These are phyloP conservation scores for Euphorbia tirucalli DNA, from an alignment of 345 rosid genomes.

Conservation along the genomic window DNA sequence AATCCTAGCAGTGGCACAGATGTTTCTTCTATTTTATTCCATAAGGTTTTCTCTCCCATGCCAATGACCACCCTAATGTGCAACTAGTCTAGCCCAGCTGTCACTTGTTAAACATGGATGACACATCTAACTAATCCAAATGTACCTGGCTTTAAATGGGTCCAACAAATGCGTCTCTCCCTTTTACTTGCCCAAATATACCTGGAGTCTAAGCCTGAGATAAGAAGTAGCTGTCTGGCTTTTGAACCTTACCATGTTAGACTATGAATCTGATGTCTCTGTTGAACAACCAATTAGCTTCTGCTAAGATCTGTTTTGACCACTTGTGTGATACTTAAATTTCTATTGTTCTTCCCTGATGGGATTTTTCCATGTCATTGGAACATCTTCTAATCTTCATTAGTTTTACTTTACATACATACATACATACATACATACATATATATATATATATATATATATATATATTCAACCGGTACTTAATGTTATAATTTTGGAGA, in stretches of 20 bases:
- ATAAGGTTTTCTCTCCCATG: neutral
- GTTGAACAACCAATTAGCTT: neutral
- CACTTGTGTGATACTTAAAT: neutral
- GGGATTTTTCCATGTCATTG: neutral
- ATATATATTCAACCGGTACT: neutral
- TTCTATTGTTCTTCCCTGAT: neutral
- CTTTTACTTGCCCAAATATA: neutral
- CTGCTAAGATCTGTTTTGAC: neutral
- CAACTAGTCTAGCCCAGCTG: neutral
- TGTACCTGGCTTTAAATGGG: neutral
- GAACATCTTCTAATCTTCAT: neutral
- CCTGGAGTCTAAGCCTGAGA: neutral
- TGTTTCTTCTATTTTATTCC: neutral
- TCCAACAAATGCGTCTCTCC: neutral
- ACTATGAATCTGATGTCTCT: neutral
- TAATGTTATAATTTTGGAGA: neutral
- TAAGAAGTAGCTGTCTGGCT: neutral
- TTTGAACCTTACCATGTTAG: neutral
- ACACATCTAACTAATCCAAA: neutral
- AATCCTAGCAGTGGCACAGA: neutral
- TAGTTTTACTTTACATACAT: too few relatives aligned
- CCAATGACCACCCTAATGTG: neutral
- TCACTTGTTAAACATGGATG: neutral
- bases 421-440: too few relatives aligned
- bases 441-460: too few relatives aligned